Percentiles rank a stretch among this genome's conserved stretches.
Evolutionary conservation across 192 early-diverging fungal genomes (phyloP).

Genomic region (Entrophospora sp.): DNA sequence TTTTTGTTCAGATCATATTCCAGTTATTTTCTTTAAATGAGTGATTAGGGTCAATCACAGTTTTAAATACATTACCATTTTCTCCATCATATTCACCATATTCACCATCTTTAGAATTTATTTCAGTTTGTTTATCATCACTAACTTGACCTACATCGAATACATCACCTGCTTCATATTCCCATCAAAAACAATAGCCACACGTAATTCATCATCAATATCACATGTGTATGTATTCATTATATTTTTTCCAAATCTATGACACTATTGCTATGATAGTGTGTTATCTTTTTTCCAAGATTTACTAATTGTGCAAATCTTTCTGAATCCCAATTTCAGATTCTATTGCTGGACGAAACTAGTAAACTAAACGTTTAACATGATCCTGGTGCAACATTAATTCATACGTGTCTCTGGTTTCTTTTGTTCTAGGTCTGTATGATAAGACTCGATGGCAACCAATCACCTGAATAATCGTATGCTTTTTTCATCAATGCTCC

Average conservation of each 20-base stretch:
- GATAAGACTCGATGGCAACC: constrained; percentile 73
- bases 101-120: constrained; percentile 40
- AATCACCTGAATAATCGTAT: constrained; percentile 62
- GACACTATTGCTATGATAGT: constrained; percentile 56
- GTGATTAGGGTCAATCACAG: constrained; percentile 31
- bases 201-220: constrained; percentile 81
- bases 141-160: constrained; percentile 30
- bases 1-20: constrained; percentile 26
- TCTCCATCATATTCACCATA: too few relatives aligned
- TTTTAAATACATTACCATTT: constrained; percentile 46
- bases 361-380: constrained; percentile 82
- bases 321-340: constrained; percentile 63
- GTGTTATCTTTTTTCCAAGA: constrained; percentile 91
- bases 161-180: constrained; percentile 40
- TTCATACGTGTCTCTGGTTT: constrained; percentile 84
- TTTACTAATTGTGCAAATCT: constrained; percentile 83
- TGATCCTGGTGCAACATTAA: constrained; percentile 72
- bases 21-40: constrained; percentile 32
- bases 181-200: constrained; percentile 94
- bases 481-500: constrained; percentile 37
- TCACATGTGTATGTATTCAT: constrained; percentile 42
- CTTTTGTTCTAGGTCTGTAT: constrained; percentile 85
- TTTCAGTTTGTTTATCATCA: too few relatives aligned
- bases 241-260: constrained; percentile 52
- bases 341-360: constrained; percentile 82